These are phyloP conservation scores for Curvularia spicifera DNA, from an alignment of 2,329 filamentous ascomycete genomes.

Conservation along the genomic window DNA sequence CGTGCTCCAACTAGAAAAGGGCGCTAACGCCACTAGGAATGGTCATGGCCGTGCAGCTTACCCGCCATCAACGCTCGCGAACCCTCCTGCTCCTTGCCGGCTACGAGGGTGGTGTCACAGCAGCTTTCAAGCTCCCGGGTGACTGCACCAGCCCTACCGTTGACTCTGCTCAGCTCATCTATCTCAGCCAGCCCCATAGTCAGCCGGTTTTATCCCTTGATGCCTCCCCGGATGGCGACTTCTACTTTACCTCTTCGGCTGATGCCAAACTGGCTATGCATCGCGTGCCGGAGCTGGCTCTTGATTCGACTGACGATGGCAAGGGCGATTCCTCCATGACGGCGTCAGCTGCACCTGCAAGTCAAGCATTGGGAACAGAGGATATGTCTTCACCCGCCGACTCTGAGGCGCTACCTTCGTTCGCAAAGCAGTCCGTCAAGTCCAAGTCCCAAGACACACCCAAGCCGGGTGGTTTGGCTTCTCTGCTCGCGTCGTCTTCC, in stretches of 20 bases:
- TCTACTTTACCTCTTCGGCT: slow-evolving; percentile 81
- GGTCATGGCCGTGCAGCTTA: slow-evolving; percentile 77
- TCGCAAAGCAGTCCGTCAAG: slow-evolving; percentile 26
- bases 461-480: slow-evolving; percentile 29
- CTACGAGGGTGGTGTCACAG: slow-evolving; percentile 83
- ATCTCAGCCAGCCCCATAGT: slow-evolving; percentile 71
- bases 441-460: slow-evolving; percentile 4
- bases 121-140: slow-evolving; percentile 64
- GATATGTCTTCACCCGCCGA: background rate
- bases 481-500: slow-evolving; percentile 30
- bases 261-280: slow-evolving; percentile 82
- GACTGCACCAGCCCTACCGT: slow-evolving; percentile 23
- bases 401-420: slow-evolving; percentile 17
- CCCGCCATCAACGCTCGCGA: slow-evolving; percentile 27
- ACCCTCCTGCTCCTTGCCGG: slow-evolving; percentile 72
- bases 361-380: background rate
- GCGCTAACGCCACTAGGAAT: slow-evolving; percentile 67
- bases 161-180: slow-evolving; percentile 59
- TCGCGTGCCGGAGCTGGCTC: slow-evolving; percentile 60
- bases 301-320: background rate
- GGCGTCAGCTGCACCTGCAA: background rate
- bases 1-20: slow-evolving; percentile 37
- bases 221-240: slow-evolving; percentile 48
- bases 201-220: slow-evolving; percentile 78
- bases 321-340: background rate